These are phyloP conservation scores for Liriodendron chinense DNA, from an alignment of 164 flowering plant species.

Conservation along the genomic window DNA sequence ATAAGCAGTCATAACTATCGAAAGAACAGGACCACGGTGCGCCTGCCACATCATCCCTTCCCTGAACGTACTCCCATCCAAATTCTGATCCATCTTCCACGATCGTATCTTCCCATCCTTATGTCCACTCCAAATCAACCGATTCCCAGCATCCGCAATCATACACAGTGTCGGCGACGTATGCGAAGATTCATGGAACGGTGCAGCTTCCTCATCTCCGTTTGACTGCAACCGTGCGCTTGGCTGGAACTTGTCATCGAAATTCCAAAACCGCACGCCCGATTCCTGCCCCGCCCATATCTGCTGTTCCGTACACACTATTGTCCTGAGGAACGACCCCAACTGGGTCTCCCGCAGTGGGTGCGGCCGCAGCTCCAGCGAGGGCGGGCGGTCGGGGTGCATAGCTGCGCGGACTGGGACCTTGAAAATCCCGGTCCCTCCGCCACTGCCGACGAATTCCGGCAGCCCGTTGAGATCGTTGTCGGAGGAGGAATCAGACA, in stretches of 20 bases:
- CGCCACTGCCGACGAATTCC: slow-evolving; percentile 69
- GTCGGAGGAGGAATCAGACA: slow-evolving; percentile 13
- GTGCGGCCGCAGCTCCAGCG: slow-evolving; percentile 86
- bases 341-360: slow-evolving; percentile 85
- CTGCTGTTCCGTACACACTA: slow-evolving; percentile 66
- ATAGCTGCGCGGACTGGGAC: slow-evolving; percentile 67
- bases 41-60: slow-evolving; percentile 88
- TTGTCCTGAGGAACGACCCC: slow-evolving; percentile 64
- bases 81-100: slow-evolving; percentile 77
- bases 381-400: slow-evolving; percentile 78
- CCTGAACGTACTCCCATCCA: slow-evolving; percentile 40
- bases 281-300: slow-evolving; percentile 90
- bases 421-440: slow-evolving; percentile 60
- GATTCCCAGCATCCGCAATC: slow-evolving; percentile 57
- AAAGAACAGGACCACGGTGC: slow-evolving; percentile 70
- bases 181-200: slow-evolving; percentile 58
- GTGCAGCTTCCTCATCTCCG: slow-evolving; percentile 87
- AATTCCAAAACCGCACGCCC: slow-evolving; percentile 69
- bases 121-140: slow-evolving; percentile 87
- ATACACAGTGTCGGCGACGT: slow-evolving; percentile 62
- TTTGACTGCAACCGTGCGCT: slow-evolving; percentile 37
- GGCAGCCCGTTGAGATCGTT: slow-evolving; percentile 33
- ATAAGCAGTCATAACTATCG: slow-evolving; percentile 66
- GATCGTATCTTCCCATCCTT: slow-evolving; percentile 92
- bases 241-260: slow-evolving; percentile 1